A percentile compares a stretch with the other conserved stretches of the same genome.
phyloP scores from a whole-genome alignment of 208 protist genomes.

The Trypanosomatidae sp. region DNA sequence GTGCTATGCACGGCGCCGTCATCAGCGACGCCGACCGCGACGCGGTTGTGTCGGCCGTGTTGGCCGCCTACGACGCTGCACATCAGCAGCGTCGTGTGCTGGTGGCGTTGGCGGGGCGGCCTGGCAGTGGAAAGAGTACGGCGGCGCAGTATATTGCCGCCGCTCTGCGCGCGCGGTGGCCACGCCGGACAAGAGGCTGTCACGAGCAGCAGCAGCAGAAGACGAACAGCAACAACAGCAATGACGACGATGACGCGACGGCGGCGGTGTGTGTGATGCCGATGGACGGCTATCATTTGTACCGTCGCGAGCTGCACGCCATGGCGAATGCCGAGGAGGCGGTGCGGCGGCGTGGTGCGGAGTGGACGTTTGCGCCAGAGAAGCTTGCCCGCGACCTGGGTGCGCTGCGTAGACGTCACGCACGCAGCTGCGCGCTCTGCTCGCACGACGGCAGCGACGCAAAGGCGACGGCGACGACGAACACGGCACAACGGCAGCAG shows the following conservation, averaged over 20 bases:
- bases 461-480: too few relatives aligned
- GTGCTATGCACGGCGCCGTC: too few relatives aligned
- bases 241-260: constrained; percentile 2
- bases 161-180: too few relatives aligned
- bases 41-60: too few relatives aligned
- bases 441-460: too few relatives aligned
- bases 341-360: constrained; percentile 38
- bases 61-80: too few relatives aligned
- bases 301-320: constrained; percentile 19
- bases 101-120: constrained; percentile 58
- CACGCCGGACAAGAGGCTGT: constrained; percentile 5
- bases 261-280: constrained; percentile 41
- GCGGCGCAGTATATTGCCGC: constrained; percentile 19
- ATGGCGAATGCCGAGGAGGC: constrained; percentile 50
- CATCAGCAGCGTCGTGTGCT: constrained; percentile 25
- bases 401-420: constrained; percentile 11
- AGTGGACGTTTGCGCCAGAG: constrained; percentile 69
- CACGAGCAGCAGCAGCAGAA: constrained; percentile 4
- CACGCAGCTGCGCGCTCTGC: too few relatives aligned
- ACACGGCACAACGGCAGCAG: too few relatives aligned
- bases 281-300: constrained; percentile 79
- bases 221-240: constrained; percentile 2
- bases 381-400: constrained; percentile 34
- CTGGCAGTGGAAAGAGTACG: constrained; percentile 66
- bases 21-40: too few relatives aligned